Evolutionary conservation across 371 early-diverging fungal genomes (phyloP), one percentile per base, ranked within the genome.

Genomic region (Mortierella sp.): DNA sequence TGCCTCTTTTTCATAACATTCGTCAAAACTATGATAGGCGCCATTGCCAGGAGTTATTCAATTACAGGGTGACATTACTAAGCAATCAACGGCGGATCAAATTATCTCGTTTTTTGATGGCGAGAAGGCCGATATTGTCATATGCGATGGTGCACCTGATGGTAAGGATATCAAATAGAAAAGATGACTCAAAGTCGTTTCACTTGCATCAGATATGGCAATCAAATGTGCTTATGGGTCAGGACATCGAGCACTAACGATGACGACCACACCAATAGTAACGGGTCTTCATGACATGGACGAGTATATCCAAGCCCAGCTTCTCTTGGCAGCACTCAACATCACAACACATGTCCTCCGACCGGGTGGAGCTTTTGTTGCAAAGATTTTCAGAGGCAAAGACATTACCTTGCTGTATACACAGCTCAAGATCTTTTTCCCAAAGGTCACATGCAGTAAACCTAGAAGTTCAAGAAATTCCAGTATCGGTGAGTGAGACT

Each of bases 91-190:
- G 5, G 96, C 96, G 4, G 91, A 95, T 64, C 89, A 93, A 76
- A 98, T 99, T 64, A 89, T 95, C 56, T 86, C 91, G 2, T 91
- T 93, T 64, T 96, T 99, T 83, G 93, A 94, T 53, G 96, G 96
- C 34, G 87, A 90, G 57, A 84, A 91, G 83, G 98, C 97, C 0
- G 99, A 99, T 81, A 84, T 99, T 68, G 96, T 99, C 23, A 92
- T 99, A 23, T 97, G 98, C 84, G 99, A 98, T 84, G 99, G 99
- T 59, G 99, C 99, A 10, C 99, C 99, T 15, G 99, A 99, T 87
- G 95, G 92, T 94, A 87, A 75, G 57, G 34, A 6, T 51, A 29
- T 3, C 23, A 1, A 29, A 1, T 29, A 10, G 29, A 54, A 54
- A 15, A 32, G 57, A 57, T n/a, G n/a, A n/a, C n/a, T n/a, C n/a